A percentile compares a stretch with the other conserved stretches of the same genome.
These are phyloP conservation scores for Stephania cephalantha DNA, from an alignment of 164 flowering plant genomes.

Conservation along the genomic window DNA sequence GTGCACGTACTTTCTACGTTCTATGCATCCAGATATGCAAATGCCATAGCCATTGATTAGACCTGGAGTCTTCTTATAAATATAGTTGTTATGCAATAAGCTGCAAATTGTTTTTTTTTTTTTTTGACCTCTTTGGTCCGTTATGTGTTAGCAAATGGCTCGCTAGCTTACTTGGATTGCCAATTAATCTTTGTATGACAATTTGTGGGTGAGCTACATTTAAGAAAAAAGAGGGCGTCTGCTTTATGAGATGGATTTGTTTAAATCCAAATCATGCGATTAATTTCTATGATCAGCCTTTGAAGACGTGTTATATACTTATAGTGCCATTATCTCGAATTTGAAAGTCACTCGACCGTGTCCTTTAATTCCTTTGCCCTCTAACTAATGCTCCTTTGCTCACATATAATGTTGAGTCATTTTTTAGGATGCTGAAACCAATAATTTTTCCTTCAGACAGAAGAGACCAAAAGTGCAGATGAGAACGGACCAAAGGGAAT, in stretches of 20 bases:
- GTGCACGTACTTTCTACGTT: too few species aligned
- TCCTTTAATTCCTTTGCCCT: background rate
- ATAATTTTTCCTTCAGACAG: constrained; percentile 50
- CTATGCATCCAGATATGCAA: too few species aligned
- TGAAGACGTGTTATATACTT: background rate
- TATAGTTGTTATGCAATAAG: too few species aligned
- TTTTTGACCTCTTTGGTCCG: background rate
- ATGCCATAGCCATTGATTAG: too few species aligned
- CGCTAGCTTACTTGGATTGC: too few species aligned
- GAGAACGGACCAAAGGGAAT: constrained; percentile 93
- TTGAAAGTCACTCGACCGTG: background rate
- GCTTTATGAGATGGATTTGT: background rate
- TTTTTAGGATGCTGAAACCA: background rate
- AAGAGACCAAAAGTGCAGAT: constrained; percentile 91
- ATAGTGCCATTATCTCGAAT: background rate
- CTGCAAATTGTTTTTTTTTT: too few species aligned
- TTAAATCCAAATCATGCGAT: background rate
- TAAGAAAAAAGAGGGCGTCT: background rate
- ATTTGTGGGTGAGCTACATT: background rate
- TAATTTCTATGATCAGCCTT: background rate
- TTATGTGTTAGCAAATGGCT: background rate
- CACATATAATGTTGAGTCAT: background rate
- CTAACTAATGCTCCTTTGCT: background rate
- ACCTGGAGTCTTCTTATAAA: too few species aligned
- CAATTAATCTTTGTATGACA: too few species aligned